phyloP scores from a whole-genome alignment of 768 basidiomycete species.

The Suillus subluteus region DNA sequence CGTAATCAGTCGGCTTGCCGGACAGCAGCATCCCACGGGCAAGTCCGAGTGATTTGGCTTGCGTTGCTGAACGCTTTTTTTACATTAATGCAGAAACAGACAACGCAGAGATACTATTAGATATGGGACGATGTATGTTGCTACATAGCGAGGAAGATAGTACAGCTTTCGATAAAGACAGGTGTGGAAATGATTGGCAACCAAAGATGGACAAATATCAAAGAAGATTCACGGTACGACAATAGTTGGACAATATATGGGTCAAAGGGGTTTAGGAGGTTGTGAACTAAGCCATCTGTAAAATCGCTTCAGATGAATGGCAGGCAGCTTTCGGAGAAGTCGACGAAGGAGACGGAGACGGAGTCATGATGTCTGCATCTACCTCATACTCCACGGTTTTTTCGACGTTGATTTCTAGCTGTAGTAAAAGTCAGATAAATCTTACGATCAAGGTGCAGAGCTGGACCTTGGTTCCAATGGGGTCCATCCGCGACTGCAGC shows the following conservation, averaged over 20 bases:
- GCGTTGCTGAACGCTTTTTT: neutral
- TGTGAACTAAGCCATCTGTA: neutral
- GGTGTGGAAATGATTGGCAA: constrained; percentile 5
- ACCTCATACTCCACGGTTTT: constrained; percentile 31
- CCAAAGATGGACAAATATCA: neutral
- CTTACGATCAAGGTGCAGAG: neutral
- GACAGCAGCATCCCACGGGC: neutral
- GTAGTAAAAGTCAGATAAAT: neutral
- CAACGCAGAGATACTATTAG: neutral
- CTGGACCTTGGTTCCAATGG: constrained; percentile 25
- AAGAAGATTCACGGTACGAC: neutral
- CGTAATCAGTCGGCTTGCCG: neutral
- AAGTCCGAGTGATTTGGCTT: neutral
- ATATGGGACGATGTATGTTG: neutral
- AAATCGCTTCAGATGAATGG: too few relatives aligned
- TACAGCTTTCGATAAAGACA: constrained; percentile 3
- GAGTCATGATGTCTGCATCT: constrained; percentile 12
- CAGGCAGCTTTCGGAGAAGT: neutral
- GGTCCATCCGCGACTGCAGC: constrained; percentile 19
- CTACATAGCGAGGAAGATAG: constrained; percentile 1
- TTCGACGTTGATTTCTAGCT: constrained; percentile 35
- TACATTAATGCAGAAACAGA: neutral
- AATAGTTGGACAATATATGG: neutral
- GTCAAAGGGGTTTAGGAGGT: too few relatives aligned
- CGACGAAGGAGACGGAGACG: neutral